Percentiles rank a stretch among this genome's conserved stretches.
These are phyloP conservation scores for Geotrichum macrosporum DNA, from an alignment of 1,139 yeast genomes.

Conservation along the genomic window DNA sequence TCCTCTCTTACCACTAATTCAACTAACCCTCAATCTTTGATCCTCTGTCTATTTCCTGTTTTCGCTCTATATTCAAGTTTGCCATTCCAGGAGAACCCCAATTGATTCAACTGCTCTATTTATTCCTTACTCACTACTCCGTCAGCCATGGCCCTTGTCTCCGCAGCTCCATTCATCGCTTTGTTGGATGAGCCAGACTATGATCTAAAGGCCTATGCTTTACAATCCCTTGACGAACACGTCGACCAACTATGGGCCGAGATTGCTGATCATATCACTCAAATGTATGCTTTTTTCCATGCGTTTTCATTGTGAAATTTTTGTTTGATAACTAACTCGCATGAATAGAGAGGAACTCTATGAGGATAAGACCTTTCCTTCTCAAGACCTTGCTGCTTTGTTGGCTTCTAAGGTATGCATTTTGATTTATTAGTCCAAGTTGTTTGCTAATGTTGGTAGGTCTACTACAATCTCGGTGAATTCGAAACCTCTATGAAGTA, in stretches of 20 bases:
- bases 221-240: constrained; percentile 70
- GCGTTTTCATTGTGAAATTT: too few relatives aligned
- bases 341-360: constrained; percentile 66
- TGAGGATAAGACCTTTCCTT: constrained; percentile 75
- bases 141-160: constrained; percentile 27
- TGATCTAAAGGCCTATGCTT: constrained; percentile 75
- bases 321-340: too few relatives aligned
- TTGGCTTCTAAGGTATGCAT: constrained; percentile 63
- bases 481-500: constrained; percentile 85
- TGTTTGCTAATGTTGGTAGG: constrained; percentile 33
- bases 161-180: constrained; percentile 86
- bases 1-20: background rate
- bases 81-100: too few relatives aligned
- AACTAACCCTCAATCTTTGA: background rate
- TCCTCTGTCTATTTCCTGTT: background rate
- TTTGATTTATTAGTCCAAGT: background rate
- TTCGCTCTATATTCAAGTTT: too few relatives aligned
- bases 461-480: constrained; percentile 92
- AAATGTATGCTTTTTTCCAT: constrained; percentile 41
- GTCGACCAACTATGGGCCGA: constrained; percentile 98
- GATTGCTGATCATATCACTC: constrained; percentile 83
- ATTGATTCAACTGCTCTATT: background rate
- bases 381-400: constrained; percentile 81
- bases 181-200: constrained; percentile 77
- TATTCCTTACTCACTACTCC: constrained; percentile 1